Percentiles rank a stretch among this genome's conserved stretches.
phyloP scores from a whole-genome alignment of 352 stramenopile species.

The Elongisporangium senticosum region DNA sequence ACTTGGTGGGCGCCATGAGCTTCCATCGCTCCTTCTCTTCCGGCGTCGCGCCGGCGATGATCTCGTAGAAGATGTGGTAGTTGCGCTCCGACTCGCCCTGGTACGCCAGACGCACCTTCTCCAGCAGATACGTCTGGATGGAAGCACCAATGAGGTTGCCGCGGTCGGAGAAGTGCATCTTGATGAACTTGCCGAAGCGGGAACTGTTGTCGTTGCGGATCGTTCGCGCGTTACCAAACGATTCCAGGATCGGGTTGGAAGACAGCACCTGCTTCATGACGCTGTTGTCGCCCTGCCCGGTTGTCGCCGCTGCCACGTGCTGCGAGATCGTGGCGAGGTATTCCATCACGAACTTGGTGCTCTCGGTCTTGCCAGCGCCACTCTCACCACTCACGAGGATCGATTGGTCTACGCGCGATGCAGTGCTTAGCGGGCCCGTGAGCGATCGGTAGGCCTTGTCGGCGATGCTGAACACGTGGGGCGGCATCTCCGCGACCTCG shows the following conservation, averaged over 20 bases:
- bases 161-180: slow-evolving; percentile 89
- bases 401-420: slow-evolving; percentile 44
- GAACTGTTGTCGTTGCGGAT: slow-evolving; percentile 96
- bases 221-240: slow-evolving; percentile 97
- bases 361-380: slow-evolving; percentile 96
- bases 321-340: slow-evolving; percentile 91
- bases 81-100: slow-evolving; percentile 92
- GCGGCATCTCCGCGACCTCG: slow-evolving; percentile 73
- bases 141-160: slow-evolving; percentile 84
- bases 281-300: slow-evolving; percentile 44
- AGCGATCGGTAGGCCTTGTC: slow-evolving; percentile 86
- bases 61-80: slow-evolving; percentile 97
- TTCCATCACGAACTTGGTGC: slow-evolving; percentile 95
- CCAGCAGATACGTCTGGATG: slow-evolving; percentile 95
- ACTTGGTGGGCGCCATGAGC: slow-evolving; percentile 51
- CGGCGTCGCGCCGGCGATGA: slow-evolving; percentile 66
- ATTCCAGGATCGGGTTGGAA: slow-evolving; percentile 98
- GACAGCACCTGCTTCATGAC: slow-evolving; percentile 93
- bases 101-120: slow-evolving; percentile 94
- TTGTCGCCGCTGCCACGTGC: slow-evolving; percentile 11
- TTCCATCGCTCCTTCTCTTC: slow-evolving; percentile 67
- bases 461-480: slow-evolving; percentile 90
- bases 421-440: slow-evolving; percentile 40
- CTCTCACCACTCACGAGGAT: slow-evolving; percentile 91
- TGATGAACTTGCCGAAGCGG: slow-evolving; percentile 97